These are phyloP conservation scores for Golubevia pallescens DNA, from an alignment of 1,284 basidiomycete species.

Conservation along the genomic window DNA sequence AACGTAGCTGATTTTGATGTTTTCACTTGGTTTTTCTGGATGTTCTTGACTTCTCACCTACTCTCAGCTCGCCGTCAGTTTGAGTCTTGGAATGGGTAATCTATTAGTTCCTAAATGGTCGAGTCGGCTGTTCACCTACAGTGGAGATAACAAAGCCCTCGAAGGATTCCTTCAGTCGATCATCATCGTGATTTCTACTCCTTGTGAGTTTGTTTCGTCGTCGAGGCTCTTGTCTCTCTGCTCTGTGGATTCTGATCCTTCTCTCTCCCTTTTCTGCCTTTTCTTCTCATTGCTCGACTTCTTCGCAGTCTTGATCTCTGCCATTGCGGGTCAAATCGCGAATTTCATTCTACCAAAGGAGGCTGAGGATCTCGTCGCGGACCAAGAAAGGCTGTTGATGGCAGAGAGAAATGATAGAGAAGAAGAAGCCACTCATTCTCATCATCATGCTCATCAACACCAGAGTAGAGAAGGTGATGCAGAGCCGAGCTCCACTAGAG, in stretches of 20 bases:
- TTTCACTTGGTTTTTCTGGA: constrained; percentile 5
- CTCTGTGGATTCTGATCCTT: background rate
- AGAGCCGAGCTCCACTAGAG: background rate
- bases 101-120: constrained; percentile 65
- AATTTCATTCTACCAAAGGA: constrained; percentile 44
- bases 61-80: constrained; percentile 63
- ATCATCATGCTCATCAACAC: constrained; percentile 1
- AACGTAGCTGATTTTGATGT: too few relatives aligned
- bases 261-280: constrained; percentile 1
- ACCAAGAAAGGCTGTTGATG: constrained; percentile 6
- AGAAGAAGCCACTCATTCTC: background rate
- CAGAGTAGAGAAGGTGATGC: background rate
- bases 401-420: constrained; percentile 1
- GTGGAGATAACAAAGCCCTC: constrained; percentile 70
- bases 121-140: constrained; percentile 69
- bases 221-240: background rate
- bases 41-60: background rate
- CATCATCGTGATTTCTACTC: constrained; percentile 77
- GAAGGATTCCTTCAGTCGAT: constrained; percentile 78
- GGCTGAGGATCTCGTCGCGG: constrained; percentile 24
- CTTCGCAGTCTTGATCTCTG: constrained; percentile 71
- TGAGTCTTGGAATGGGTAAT: constrained; percentile 77
- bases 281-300: background rate
- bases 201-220: too few relatives aligned
- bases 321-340: constrained; percentile 66